A percentile compares a stretch with the other conserved stretches of the same genome.
These are phyloP conservation scores for Ustilago xerochloae DNA, from an alignment of 1,284 basidiomycete species.

Conservation along the genomic window DNA sequence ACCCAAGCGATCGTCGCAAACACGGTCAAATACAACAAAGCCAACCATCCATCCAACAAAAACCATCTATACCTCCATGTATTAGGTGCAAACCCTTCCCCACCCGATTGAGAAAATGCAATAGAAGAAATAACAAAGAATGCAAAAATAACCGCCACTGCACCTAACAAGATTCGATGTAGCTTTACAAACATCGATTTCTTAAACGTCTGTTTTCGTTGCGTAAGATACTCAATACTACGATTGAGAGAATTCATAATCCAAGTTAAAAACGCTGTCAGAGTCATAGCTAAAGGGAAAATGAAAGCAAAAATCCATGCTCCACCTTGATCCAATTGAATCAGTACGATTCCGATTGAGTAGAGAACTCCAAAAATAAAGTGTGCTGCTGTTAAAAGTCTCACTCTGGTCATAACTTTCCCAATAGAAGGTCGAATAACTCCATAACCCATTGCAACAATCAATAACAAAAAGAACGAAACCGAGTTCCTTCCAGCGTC, in stretches of 20 bases:
- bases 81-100: conserved; percentile 90
- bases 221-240: conserved; percentile 60
- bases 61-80: conserved; percentile 97
- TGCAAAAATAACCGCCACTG: conserved; percentile 80
- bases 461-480: conserved; percentile 92
- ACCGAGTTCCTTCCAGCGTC: conserved; percentile 93
- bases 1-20: conserved; percentile 87
- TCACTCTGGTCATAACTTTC: conserved; percentile 80
- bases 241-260: conserved; percentile 69
- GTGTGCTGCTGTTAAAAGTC: conserved; percentile 81
- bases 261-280: conserved; percentile 95
- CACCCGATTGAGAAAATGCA: conserved; percentile 87
- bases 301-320: conserved; percentile 72
- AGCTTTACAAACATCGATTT: conserved; percentile 72
- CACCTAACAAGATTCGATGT: conserved; percentile 85
- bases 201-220: conserved; percentile 65
- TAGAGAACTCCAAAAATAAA: conserved; percentile 89
- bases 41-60: conserved; percentile 94
- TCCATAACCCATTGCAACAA: conserved; percentile 74
- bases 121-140: conserved; percentile 94
- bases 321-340: conserved; percentile 78
- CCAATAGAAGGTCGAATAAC: conserved; percentile 78
- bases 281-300: conserved; percentile 90
- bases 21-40: conserved; percentile 73
- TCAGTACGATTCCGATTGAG: conserved; percentile 67